Percentiles rank a stretch among this genome's conserved stretches.
Evolutionary conservation across 306 rosid genomes (phyloP).

Genomic region (Cyclanthera cordifolia): DNA sequence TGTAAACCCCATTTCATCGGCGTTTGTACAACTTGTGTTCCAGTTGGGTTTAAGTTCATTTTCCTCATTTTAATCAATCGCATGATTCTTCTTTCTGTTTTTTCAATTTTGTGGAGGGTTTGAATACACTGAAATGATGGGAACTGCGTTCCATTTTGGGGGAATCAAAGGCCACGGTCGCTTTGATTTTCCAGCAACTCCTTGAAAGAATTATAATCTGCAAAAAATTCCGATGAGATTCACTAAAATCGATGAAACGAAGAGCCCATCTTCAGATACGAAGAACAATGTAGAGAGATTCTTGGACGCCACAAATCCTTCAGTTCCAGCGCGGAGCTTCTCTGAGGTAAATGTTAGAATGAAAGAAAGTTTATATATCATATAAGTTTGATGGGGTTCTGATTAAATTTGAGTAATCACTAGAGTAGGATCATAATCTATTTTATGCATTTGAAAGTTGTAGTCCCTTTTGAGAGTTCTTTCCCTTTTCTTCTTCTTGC

Average conservation of each 20-base stretch:
- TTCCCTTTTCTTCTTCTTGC: too few relatives aligned
- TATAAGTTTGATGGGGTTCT: conserved; percentile 3
- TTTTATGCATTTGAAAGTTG: too few relatives aligned
- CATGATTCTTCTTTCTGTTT: too few relatives aligned
- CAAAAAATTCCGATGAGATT: conserved; percentile 42
- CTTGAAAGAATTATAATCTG: conserved; percentile 44
- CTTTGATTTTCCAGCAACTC: conserved; percentile 55
- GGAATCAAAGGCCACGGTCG: conserved; percentile 27
- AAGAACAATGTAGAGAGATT: conserved; percentile 53
- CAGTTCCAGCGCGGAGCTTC: conserved; percentile 58
- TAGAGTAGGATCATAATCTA: background rate
- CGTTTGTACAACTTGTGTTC: background rate
- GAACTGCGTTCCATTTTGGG: conserved; percentile 20
- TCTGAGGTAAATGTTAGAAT: conserved; percentile 84
- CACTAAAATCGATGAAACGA: conserved; percentile 35
- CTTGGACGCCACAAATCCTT: conserved; percentile 54
- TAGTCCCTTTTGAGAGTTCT: background rate
- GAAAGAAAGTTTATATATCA: too few relatives aligned
- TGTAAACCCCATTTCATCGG: background rate
- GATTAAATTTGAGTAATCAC: background rate
- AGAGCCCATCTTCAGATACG: conserved; percentile 18
- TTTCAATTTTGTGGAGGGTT: background rate
- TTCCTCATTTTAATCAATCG: too few relatives aligned
- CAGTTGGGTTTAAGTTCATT: too few relatives aligned
- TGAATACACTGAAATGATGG: conserved; percentile 35